Evolutionary conservation across 2,329 filamentous ascomycete species (phyloP).

Genomic region (Pseudohalonectria lignicola): DNA sequence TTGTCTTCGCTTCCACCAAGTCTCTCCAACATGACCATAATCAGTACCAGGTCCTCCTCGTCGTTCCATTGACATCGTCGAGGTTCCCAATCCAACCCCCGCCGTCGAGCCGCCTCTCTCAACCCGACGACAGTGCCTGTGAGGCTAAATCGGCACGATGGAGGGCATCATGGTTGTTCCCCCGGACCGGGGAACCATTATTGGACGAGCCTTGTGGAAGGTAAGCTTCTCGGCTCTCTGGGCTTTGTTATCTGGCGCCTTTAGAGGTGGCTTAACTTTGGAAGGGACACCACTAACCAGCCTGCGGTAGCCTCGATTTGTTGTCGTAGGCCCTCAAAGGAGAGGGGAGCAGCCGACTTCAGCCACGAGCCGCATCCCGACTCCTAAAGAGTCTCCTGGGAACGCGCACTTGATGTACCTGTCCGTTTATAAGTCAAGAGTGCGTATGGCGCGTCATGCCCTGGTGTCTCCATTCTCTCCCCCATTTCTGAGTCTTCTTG

Average conservation of each 20-base stretch:
- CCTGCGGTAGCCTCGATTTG: constrained; percentile 40
- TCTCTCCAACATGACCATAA: no score
- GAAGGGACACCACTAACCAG: not conserved
- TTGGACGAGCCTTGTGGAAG: constrained; percentile 43
- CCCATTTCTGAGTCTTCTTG: not conserved
- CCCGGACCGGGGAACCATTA: constrained; percentile 38
- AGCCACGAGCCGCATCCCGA: not conserved
- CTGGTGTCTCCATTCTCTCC: no score
- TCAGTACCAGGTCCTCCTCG: no score
- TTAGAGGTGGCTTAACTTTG: not conserved
- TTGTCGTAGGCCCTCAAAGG: constrained; percentile 36
- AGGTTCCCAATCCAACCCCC: no score
- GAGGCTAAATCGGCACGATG: no score
- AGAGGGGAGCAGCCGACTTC: constrained; percentile 19
- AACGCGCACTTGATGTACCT: constrained; percentile 25
- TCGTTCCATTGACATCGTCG: no score
- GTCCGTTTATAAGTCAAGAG: constrained; percentile 46
- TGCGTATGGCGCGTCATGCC: no score
- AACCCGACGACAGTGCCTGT: no score
- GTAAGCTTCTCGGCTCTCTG: constrained; percentile 15
- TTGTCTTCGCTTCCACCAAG: no score
- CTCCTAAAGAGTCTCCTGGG: not conserved
- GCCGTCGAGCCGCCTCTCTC: not conserved
- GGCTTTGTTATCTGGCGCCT: not conserved
- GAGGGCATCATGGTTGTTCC: constrained; percentile 38